Percentiles rank a stretch among this genome's conserved stretches.
phyloP scores from a whole-genome alignment of 2,329 filamentous ascomycete genomes.

The Paecilomyces variotii region DNA sequence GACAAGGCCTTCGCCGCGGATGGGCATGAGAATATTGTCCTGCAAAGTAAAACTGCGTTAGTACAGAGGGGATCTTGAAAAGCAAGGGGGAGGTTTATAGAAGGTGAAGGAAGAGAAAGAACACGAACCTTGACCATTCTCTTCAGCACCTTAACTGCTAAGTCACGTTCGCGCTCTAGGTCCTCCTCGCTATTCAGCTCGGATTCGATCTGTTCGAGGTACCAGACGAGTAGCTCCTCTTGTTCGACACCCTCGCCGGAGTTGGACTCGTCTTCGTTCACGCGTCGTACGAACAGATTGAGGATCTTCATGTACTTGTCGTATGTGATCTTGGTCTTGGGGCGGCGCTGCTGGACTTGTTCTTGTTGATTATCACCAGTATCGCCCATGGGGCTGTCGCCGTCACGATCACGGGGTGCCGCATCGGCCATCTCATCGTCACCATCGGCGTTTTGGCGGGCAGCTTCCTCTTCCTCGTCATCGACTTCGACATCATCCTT shows the following conservation, averaged over 20 bases:
- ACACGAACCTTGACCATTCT: conserved; percentile 83
- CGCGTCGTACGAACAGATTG: conserved; percentile 71
- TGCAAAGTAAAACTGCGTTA: conserved; percentile 14
- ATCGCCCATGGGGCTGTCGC: conserved; percentile 48
- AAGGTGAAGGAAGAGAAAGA: background rate
- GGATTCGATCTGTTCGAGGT: conserved; percentile 81
- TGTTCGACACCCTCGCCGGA: conserved; percentile 77
- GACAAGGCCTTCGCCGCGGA: conserved; percentile 79
- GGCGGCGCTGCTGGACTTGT: conserved; percentile 32
- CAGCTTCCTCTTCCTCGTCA: conserved; percentile 52
- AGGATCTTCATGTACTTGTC: conserved; percentile 91
- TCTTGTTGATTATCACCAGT: conserved; percentile 39
- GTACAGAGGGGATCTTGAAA: background rate
- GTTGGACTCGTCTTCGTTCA: conserved; percentile 71
- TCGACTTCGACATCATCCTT: conserved; percentile 96
- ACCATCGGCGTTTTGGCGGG: conserved; percentile 39
- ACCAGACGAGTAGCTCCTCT: conserved; percentile 77
- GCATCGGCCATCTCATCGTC: conserved; percentile 44
- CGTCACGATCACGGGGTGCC: conserved; percentile 36
- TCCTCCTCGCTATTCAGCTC: conserved; percentile 76
- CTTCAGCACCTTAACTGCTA: conserved; percentile 81
- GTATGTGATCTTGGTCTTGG: conserved; percentile 84
- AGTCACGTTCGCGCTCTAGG: conserved; percentile 62
- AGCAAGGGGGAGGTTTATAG: conserved; percentile 1
- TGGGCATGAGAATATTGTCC: conserved; percentile 54